Evolutionary conservation across 257 asterid species (phyloP), one percentile per base, ranked within the genome.

Genomic region (Solanum boliviense): DNA sequence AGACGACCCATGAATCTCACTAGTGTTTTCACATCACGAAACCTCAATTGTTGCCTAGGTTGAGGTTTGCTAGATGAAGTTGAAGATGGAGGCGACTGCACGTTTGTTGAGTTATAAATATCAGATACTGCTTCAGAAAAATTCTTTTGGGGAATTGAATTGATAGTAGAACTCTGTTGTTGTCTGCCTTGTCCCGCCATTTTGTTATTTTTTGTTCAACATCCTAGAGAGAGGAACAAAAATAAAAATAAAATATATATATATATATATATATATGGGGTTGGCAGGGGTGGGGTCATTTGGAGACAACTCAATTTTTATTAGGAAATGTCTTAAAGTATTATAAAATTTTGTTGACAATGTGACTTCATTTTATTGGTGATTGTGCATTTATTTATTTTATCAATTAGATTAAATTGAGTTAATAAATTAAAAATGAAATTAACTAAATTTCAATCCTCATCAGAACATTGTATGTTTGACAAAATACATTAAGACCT

Each of bases 111-210:
- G 25, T 68, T 29, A 68, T 18, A 2, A 3, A 3, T 31, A 0
- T 7, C 7, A 72, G 44, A 8, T 32, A 2, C 2, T 7, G 2
- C 12, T 18, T 2, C 1, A 71, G 2, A 29, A 31, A 16, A 2
- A 1, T 6, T 4, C 0, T 31, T 9, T 29, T 15, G 2, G 2
- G 15, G 0, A 29, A 6, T 31, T 18, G 16, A 72, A 18, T 18
- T 0, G 4, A 2, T 11, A 16, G 2, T 8, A 7, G 7, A 3
- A 18, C 13, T 11, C 0, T 72, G 7, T 32, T 16, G 23, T 29
- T 70, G 38, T 46, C 18, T 5, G 56, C 18, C 56, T 13, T 46
- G 56, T 15, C 12, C 6, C 13, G 32, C 3, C 2, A 13, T 29
- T 68, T 68, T 68, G 1, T 68, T 68, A 13, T 12, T 27, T 10